Evolutionary conservation across 2,329 filamentous ascomycete genomes (phyloP), one percentile per base, ranked within the genome.

Genomic region (Sporothrix pallida): DNA sequence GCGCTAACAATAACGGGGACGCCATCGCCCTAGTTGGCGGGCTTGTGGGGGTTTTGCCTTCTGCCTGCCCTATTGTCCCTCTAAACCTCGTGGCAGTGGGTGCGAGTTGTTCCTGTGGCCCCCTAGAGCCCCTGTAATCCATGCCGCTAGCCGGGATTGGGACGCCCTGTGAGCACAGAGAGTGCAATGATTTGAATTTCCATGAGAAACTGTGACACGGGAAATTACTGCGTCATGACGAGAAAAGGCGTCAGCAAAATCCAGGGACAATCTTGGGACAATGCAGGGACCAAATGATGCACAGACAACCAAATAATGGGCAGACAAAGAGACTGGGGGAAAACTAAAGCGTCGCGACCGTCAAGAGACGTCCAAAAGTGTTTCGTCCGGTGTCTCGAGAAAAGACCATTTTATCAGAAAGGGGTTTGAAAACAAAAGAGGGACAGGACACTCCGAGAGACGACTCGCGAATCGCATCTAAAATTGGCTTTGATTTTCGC

Each of bases 81-180:
- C 50, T 52, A 2, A 20, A 17, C 31, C 62, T 67, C 62, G 62
- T 67, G 42, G 62, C 65, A 68, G 65, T 68, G 65, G 65, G 65
- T 68, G 46, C 26, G 13, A 31, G 37, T 46, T 46, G 37, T 23
- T 37, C 63, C 62, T 48, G 62, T 46, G 42, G 15, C 42, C 62
- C n/a, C 62, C n/a, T 23, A n/a, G 9, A 42, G 12, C 62, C 8
- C 62, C n/a, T 23, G 42, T 3, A 42, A 7, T 42, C 8, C 12
- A 48, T 48, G 58, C 58, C 37, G 58, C 58, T 63, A 62, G 58
- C 58, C 58, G 58, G 58, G 31, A 7, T 60, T 26, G 23, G 31
- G 26, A 62, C 26, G 58, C 31, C 58, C 31, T 42, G 58, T n/a
- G 58, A 42, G 15, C 31, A 44, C 26, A 17, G 42, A 42, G 52